These are phyloP conservation scores for Lachancea sp. DNA, from an alignment of 805 yeast species.

Conservation along the genomic window DNA sequence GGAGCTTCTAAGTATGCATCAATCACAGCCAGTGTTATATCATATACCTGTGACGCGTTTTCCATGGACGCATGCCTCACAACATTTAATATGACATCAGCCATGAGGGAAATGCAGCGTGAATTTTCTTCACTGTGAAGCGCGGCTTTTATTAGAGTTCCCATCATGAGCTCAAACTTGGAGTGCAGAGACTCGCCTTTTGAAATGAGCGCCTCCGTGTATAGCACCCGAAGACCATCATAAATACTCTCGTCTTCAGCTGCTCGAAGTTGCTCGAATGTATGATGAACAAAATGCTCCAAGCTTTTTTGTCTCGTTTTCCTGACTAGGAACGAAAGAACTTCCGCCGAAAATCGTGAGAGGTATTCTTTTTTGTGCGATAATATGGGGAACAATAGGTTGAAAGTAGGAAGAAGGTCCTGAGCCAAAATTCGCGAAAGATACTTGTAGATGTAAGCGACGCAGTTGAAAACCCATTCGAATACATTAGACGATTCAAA, in stretches of 20 bases:
- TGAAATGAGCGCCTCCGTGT: conserved; percentile 68
- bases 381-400: conserved; percentile 56
- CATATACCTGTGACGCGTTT: conserved; percentile 42
- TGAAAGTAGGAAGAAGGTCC: conserved; percentile 66
- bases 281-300: conserved; percentile 38
- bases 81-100: conserved; percentile 52
- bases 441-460: conserved; percentile 88
- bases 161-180: conserved; percentile 48
- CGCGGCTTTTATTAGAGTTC: conserved; percentile 35
- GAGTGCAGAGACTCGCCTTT: conserved; percentile 73
- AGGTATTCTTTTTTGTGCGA: conserved; percentile 55
- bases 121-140: conserved; percentile 9
- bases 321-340: conserved; percentile 74
- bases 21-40: conserved; percentile 25
- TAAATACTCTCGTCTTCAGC: conserved; percentile 41
- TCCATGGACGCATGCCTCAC: conserved; percentile 48
- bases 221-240: conserved; percentile 53
- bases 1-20: conserved; percentile 12
- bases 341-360: conserved; percentile 83
- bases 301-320: conserved; percentile 51
- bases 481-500: conserved; percentile 56
- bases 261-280: conserved; percentile 34
- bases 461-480: conserved; percentile 77
- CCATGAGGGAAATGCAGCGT: conserved; percentile 38
- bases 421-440: conserved; percentile 56